These are phyloP conservation scores for Elsinoe batatas DNA, from an alignment of 2,329 filamentous ascomycete species.

Conservation along the genomic window DNA sequence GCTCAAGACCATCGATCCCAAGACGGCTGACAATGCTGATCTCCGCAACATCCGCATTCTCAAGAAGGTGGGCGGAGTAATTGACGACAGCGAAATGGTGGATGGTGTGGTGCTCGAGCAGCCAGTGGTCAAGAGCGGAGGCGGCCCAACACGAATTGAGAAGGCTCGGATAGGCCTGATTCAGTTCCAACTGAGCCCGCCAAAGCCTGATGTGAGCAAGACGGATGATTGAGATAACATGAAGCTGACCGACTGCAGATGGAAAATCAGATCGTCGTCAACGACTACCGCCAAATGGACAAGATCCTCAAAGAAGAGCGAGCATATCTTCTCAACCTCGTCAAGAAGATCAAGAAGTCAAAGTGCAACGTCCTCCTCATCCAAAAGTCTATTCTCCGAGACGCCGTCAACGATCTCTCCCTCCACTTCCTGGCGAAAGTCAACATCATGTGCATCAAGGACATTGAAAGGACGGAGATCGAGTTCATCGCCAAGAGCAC, in stretches of 20 bases:
- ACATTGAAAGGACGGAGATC: constrained; percentile 96
- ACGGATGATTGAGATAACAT: constrained; percentile 17
- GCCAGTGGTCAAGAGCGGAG: constrained; percentile 83
- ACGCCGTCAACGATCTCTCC: constrained; percentile 94
- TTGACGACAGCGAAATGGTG: constrained; percentile 95
- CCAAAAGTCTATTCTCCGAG: constrained; percentile 94
- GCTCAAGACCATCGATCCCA: constrained; percentile 88
- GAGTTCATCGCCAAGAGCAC: constrained; percentile 99
- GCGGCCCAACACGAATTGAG: constrained; percentile 85
- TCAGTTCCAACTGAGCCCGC: constrained; percentile 96
- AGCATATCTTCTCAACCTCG: constrained; percentile 94
- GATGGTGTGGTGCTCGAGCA: constrained; percentile 91
- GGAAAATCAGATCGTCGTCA: constrained; percentile 99
- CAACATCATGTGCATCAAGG: constrained; percentile 90
- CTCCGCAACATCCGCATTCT: constrained; percentile 92
- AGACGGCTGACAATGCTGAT: constrained; percentile 93
- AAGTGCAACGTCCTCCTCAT: constrained; percentile 98
- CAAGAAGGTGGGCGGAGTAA: constrained; percentile 96
- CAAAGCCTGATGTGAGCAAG: constrained; percentile 80
- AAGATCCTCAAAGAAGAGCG: constrained; percentile 99
- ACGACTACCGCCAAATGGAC: constrained; percentile 99
- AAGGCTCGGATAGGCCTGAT: constrained; percentile 96
- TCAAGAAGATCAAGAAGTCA: constrained; percentile 99
- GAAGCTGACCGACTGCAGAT: constrained; percentile 46
- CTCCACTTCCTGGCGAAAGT: constrained; percentile 96